phyloP scores from a whole-genome alignment of 1,284 basidiomycete species.

The Ganoderma boninense region DNA sequence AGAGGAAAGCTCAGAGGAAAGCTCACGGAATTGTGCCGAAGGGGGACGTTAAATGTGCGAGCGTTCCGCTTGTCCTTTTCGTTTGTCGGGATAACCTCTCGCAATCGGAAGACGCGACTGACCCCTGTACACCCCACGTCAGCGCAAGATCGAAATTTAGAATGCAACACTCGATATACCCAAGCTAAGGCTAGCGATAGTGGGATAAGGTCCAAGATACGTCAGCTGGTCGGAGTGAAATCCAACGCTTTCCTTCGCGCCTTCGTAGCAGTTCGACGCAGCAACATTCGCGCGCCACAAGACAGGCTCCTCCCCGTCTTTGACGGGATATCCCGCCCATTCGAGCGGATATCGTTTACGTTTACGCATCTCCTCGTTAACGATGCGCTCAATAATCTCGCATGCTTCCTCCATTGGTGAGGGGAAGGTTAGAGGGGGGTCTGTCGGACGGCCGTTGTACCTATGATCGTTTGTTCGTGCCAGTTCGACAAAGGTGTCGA shows the following conservation, averaged over 20 bases:
- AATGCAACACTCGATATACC: slow-evolving; percentile 53
- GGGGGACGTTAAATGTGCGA: slow-evolving; percentile 84
- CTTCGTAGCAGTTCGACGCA: slow-evolving; percentile 91
- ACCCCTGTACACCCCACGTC: slow-evolving; percentile 17
- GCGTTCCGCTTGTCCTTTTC: slow-evolving; percentile 63
- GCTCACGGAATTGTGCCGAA: slow-evolving; percentile 84
- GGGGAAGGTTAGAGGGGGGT: slow-evolving; percentile 69
- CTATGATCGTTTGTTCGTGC: slow-evolving; percentile 46
- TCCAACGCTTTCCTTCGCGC: slow-evolving; percentile 85
- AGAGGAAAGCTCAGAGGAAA: too few species aligned
- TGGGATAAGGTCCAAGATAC: slow-evolving; percentile 90
- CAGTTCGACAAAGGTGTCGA: too few species aligned
- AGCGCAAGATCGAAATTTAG: not conserved
- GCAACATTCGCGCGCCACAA: slow-evolving; percentile 91
- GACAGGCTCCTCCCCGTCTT: slow-evolving; percentile 42
- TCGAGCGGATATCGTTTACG: slow-evolving; percentile 75
- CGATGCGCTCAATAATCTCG: slow-evolving; percentile 74
- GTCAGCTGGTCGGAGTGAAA: slow-evolving; percentile 83
- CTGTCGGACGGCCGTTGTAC: slow-evolving; percentile 80
- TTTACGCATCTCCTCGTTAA: slow-evolving; percentile 77
- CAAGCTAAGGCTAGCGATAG: slow-evolving; percentile 93
- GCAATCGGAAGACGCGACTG: slow-evolving; percentile 76
- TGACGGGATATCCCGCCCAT: slow-evolving; percentile 62
- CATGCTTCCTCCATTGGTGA: slow-evolving; percentile 83
- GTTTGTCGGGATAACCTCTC: slow-evolving; percentile 73